Evolutionary conservation across 768 basidiomycete genomes (phyloP), one percentile per base, ranked within the genome.

Genomic region (Chlorophyllum brunneum): DNA sequence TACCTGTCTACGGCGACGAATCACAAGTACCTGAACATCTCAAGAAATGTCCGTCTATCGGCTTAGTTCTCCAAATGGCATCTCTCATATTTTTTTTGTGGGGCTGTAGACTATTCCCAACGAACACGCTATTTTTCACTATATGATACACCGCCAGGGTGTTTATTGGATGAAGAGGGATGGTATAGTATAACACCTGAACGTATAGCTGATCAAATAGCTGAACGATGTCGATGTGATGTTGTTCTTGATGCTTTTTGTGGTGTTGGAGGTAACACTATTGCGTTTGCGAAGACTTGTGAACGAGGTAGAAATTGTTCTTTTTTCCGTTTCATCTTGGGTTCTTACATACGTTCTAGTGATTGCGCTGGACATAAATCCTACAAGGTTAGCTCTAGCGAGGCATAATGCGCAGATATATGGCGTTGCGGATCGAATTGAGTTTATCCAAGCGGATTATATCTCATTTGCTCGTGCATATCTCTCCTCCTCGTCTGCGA

Each of bases 101-200:
- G 16, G 3, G 29, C 52, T 40, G 36, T 61, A 98, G 95, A 98
- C 65, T 98, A 88, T 63, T 78, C 78, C 4, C 95, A 98, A 65
- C 77, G 95, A 27, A 76, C 81, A 48, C 82, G 92, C 1, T 85
- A 82, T 58, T 93, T 98, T 65, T 88, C 88, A 0, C 69, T 82
- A 26, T 94, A 92, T 59, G 79, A 84, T 22, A 67, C 82, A 15
- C 66, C 67, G 9, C 74, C 77, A 0, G 93, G 94, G 0, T 92
- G 93, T 63, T 74, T 97, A 2, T 72, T 98, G 9, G 97, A 98
- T 57, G 83, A 89, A 58, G 92, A 95, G 65, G 95, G 95, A n/a
- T 98, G 95, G 95, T 98, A 88, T 69, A 93, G 89, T 56, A 86
- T 98, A 54, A 99, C 97, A 0, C 95, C 97, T 0, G 94, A 98